phyloP scores from a whole-genome alignment of 2,329 filamentous ascomycete species.

The Pseudogymnoascus pannorum region DNA sequence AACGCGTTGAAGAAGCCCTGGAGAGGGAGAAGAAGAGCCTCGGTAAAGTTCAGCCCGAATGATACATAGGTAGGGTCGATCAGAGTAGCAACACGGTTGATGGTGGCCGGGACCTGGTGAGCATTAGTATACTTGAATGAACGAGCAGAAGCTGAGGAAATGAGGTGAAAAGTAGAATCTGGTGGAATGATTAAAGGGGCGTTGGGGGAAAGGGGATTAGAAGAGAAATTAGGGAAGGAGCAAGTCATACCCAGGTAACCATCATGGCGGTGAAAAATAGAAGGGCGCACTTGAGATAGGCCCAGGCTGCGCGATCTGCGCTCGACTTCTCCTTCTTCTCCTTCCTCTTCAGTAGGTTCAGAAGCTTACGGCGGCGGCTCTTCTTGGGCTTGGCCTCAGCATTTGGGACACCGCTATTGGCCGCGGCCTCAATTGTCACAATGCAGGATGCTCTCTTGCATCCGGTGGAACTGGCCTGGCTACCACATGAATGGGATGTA shows the following conservation, averaged over 20 bases:
- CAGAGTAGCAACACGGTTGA: conserved; percentile 68
- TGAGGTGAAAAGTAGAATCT: not conserved
- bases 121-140: conserved; percentile 32
- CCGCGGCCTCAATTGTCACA: not conserved
- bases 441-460: conserved; percentile 25
- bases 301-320: conserved; percentile 58
- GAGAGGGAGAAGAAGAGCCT: conserved; percentile 67
- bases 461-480: conserved; percentile 32
- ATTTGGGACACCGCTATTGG: too few species aligned
- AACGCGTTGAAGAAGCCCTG: conserved; percentile 80
- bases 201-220: conserved; percentile 47
- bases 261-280: conserved; percentile 66
- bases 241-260: conserved; percentile 61
- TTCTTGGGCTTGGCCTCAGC: too few species aligned
- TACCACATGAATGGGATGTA: conserved; percentile 26
- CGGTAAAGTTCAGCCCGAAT: conserved; percentile 58
- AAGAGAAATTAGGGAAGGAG: conserved; percentile 65
- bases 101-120: conserved; percentile 54
- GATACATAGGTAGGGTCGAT: conserved; percentile 45
- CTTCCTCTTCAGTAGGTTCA: not conserved
- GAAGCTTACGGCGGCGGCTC: not conserved
- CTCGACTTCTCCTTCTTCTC: not conserved
- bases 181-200: conserved; percentile 26
- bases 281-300: conserved; percentile 62
- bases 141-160: not conserved